A percentile compares a stretch with the other conserved stretches of the same genome.
Conservation (phyloP, 148 eudicot genomes). For the Rhododendron kiyosumense region DNA sequence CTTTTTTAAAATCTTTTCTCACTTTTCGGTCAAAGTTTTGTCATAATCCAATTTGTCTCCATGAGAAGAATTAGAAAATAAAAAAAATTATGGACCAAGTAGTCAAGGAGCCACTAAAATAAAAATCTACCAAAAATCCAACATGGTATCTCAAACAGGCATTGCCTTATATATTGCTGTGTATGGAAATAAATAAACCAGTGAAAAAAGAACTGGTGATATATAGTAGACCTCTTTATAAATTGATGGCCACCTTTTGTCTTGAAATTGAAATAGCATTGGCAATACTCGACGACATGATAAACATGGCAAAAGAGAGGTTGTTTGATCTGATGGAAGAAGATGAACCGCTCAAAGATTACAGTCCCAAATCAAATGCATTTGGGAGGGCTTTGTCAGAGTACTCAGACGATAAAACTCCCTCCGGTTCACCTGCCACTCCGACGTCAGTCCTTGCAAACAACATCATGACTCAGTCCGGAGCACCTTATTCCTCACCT, state of each 20-base stretch:
- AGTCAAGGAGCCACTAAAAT: neutral
- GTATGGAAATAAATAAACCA: neutral
- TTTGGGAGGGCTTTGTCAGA: conserved; percentile 30
- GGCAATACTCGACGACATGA: conserved; percentile 60
- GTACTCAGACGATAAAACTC: conserved; percentile 33
- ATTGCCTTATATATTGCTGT: neutral
- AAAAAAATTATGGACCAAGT: neutral
- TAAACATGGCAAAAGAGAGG: conserved; percentile 62
- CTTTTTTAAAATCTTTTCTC: neutral
- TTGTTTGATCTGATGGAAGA: conserved; percentile 65
- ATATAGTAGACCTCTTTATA: neutral
- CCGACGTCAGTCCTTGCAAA: conserved; percentile 83
- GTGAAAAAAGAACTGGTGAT: neutral
- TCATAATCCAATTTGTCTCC: neutral
- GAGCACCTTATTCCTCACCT: conserved; percentile 44
- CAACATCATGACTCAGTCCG: conserved; percentile 1
- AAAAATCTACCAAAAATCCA: neutral
- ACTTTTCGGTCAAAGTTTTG: neutral
- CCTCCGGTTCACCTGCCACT: conserved; percentile 60
- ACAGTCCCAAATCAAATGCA: conserved; percentile 22
- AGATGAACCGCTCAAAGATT: conserved; percentile 47
- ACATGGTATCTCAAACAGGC: neutral
- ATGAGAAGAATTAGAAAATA: neutral
- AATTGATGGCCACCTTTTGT: neutral
- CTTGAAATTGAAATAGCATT: conserved; percentile 38